Evolutionary conservation across 805 yeast species (phyloP).

Genomic region (Candida methanosorbosa): DNA sequence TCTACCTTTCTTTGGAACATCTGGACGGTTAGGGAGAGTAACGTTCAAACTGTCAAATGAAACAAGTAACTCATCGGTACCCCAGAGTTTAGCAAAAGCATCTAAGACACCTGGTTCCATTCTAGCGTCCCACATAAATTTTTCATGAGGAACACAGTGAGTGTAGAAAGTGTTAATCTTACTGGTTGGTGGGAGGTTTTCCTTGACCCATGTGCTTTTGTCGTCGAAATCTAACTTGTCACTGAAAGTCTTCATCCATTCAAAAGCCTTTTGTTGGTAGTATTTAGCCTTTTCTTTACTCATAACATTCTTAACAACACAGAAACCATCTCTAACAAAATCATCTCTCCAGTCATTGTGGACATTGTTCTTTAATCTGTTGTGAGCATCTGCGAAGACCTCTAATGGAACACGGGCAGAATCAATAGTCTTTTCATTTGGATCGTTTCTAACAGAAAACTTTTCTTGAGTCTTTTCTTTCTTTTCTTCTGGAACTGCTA

Average conservation of each 20-base stretch:
- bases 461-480: too few relatives aligned
- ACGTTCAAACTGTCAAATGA: slow-evolving; percentile 25
- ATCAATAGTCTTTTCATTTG: not conserved
- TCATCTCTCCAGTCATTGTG: slow-evolving; percentile 24
- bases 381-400: slow-evolving; percentile 1
- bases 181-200: slow-evolving; percentile 19
- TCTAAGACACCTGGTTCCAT: slow-evolving; percentile 19
- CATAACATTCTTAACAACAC: slow-evolving; percentile 22
- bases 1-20: slow-evolving; percentile 6
- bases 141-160: slow-evolving; percentile 21
- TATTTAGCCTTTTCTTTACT: slow-evolving; percentile 14
- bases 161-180: slow-evolving; percentile 9
- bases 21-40: slow-evolving; percentile 17
- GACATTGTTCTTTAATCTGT: too few relatives aligned
- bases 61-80: slow-evolving; percentile 24
- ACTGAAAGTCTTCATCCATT: slow-evolving; percentile 16
- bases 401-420: not conserved
- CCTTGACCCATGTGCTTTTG: slow-evolving; percentile 19
- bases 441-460: slow-evolving; percentile 2
- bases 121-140: slow-evolving; percentile 26
- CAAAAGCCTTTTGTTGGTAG: slow-evolving; percentile 14
- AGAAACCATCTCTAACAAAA: slow-evolving; percentile 20
- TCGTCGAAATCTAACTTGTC: slow-evolving; percentile 16
- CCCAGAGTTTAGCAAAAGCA: slow-evolving; percentile 21
- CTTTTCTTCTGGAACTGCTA: not conserved